These are phyloP conservation scores for Forsythia suspensa DNA, from an alignment of 257 asterid genomes.

Conservation along the genomic window DNA sequence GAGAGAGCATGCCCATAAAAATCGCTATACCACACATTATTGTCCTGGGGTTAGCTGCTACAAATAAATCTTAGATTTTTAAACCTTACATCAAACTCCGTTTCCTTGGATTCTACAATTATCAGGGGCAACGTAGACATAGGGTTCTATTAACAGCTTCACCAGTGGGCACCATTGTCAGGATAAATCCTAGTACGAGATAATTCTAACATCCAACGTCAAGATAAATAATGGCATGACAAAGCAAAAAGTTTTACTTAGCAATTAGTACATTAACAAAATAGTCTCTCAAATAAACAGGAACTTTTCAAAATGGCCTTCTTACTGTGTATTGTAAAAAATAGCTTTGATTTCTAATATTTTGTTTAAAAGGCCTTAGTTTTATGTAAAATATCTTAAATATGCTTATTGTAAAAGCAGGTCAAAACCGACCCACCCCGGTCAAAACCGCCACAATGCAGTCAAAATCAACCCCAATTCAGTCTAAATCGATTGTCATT, in stretches of 20 bases:
- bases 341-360: not conserved
- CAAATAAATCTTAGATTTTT: not conserved
- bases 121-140: not conserved
- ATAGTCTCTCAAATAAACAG: slow-evolving; percentile 2
- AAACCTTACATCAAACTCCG: not conserved
- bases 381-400: not conserved
- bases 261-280: not conserved
- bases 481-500: not conserved
- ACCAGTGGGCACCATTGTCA: not conserved
- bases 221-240: not conserved
- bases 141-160: not conserved
- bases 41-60: not conserved
- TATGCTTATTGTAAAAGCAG: not conserved
- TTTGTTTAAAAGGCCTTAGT: not conserved
- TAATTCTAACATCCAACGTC: slow-evolving; percentile 16
- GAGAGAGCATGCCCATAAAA: slow-evolving; percentile 5
- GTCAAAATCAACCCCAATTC: not conserved
- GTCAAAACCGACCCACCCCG: not conserved
- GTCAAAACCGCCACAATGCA: not conserved
- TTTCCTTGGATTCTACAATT: not conserved
- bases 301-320: not conserved
- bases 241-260: not conserved
- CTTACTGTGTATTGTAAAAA: not conserved
- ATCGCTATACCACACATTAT: not conserved
- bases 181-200: slow-evolving; percentile 6